phyloP scores from a whole-genome alignment of 2,329 filamentous ascomycete genomes.

The Zasmidium citrigriseum region DNA sequence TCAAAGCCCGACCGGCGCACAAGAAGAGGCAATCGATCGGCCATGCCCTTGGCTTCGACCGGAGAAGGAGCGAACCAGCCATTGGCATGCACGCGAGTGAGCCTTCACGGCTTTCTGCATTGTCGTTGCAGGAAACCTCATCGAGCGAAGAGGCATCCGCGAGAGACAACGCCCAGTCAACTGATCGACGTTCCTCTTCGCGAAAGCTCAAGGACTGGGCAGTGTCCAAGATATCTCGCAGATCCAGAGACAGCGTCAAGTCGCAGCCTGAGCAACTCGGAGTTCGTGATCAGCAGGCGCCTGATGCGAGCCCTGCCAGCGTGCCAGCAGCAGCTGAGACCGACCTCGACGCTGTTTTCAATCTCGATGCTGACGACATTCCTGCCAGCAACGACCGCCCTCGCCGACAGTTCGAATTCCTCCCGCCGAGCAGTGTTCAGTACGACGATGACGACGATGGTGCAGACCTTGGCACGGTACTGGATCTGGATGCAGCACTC shows the following conservation, averaged over 20 bases:
- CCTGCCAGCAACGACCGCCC: conserved; percentile 1
- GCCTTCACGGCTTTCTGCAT: conserved; percentile 31
- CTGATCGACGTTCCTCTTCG: conserved; percentile 31
- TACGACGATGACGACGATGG: conserved; percentile 46
- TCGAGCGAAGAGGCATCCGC: conserved; percentile 7
- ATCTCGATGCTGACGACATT: conserved; percentile 16
- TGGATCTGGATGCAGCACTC: conserved; percentile 90
- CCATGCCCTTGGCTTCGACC: conserved; percentile 63
- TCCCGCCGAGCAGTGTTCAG: conserved; percentile 14
- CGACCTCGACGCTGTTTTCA: conserved; percentile 35
- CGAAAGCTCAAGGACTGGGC: conserved; percentile 76
- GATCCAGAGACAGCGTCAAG: conserved; percentile 13
- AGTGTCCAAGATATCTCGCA: conserved; percentile 55
- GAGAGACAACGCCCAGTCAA: conserved; percentile 7
- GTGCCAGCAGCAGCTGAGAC: conserved; percentile 29
- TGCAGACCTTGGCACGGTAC: conserved; percentile 65
- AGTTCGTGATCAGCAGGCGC: not conserved
- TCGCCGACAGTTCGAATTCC: conserved; percentile 5
- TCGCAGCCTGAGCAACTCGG: not conserved
- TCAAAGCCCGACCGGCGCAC: conserved; percentile 31
- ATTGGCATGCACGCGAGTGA: conserved; percentile 28
- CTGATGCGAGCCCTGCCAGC: conserved; percentile 1
- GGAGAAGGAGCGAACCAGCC: conserved; percentile 42
- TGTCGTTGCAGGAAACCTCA: conserved; percentile 33
- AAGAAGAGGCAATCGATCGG: conserved; percentile 66